Base-by-base conservation (phyloP, 768 basidiomycete species). In the Amanita phalloides region DNA sequence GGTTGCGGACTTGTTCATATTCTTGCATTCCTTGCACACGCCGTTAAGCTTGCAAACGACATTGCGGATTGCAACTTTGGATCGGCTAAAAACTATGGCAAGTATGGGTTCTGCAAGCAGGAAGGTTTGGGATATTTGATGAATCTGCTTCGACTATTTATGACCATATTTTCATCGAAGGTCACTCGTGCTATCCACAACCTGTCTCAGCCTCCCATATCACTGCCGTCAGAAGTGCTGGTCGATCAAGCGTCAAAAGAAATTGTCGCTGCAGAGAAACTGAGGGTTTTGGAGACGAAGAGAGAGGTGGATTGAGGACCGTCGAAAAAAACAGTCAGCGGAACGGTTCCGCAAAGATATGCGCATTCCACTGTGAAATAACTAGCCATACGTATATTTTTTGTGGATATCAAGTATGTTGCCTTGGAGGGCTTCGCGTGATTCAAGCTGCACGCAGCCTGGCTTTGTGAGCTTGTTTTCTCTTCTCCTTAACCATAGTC, bases 401-500 rank as follows among this genome's bases (percentile, higher is more conserved):
- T 9, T 6, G 11, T 20, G n/a, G 43, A 43, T 13, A 51, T 9
- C n/a, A 32, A 13, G 48, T 51, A 53, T 44, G 8, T 36, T 47
- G 54, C 41, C 38, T 53, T 23, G 56, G 52, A 38, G 57, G 60
- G 14, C 44, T 52, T 35, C 57, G 51, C n/a, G 55, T 41, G 47
- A 9, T 44, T 75, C 66, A 86, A 5, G 86, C 84, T 28, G 78
- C 73, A 46, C 84, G 75, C 60, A 73, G 59, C 51, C 71, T 74
- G n/a, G 78, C 78, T 61, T 80, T 83, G 57, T 76, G 75, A 14
- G 79, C 78, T 59, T 75, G 80, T 66, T 77, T 87, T 58, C 72
- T 68, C 26, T 83, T 88, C 66, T 92, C 90, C 60, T 81, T 82
- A 49, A 83, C 64, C 51, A 90, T 71, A 4, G 91, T 90, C 8